phyloP scores from a whole-genome alignment of 2,329 filamentous ascomycete species.

The Fusarium irregulare region DNA sequence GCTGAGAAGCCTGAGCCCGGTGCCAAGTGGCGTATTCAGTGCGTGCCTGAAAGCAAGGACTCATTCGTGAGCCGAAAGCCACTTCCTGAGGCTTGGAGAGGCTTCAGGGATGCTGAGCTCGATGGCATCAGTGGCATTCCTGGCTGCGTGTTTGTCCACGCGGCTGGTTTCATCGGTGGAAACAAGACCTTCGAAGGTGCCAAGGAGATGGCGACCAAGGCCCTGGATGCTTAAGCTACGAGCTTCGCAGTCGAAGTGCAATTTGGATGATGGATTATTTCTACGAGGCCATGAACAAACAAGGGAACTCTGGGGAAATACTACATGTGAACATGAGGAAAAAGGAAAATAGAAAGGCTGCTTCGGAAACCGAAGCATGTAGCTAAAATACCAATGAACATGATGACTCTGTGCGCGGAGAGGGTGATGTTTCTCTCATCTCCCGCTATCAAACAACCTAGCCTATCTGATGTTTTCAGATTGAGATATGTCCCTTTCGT shows the following conservation, averaged over 20 bases:
- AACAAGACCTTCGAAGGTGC: slow-evolving; percentile 92
- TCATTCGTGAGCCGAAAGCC: slow-evolving; percentile 94
- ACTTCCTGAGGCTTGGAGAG: slow-evolving; percentile 90
- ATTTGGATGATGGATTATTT: slow-evolving; percentile 1
- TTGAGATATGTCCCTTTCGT: slow-evolving; percentile 39
- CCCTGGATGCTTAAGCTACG: slow-evolving; percentile 61
- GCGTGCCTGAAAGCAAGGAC: slow-evolving; percentile 84
- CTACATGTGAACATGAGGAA: slow-evolving; percentile 10
- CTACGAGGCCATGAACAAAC: slow-evolving; percentile 10
- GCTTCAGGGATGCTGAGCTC: slow-evolving; percentile 86
- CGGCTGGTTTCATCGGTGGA: slow-evolving; percentile 94
- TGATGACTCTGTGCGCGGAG: slow-evolving; percentile 34
- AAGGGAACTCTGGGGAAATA: slow-evolving; percentile 10
- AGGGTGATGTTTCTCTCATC: slow-evolving; percentile 17
- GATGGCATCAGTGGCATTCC: slow-evolving; percentile 75
- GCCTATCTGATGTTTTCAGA: slow-evolving; percentile 38
- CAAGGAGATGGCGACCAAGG: slow-evolving; percentile 79
- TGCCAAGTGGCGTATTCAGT: slow-evolving; percentile 93
- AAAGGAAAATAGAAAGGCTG: slow-evolving; percentile 28
- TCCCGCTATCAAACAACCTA: slow-evolving; percentile 38
- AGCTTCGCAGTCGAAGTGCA: background rate
- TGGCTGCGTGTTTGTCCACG: slow-evolving; percentile 92
- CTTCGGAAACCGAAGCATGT: slow-evolving; percentile 32
- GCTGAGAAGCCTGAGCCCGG: slow-evolving; percentile 80
- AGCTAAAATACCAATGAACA: slow-evolving; percentile 43